Percentiles rank a stretch among this genome's conserved stretches.
Conservation (phyloP, 352 stramenopile genomes). For the Ophiocytium majus region DNA sequence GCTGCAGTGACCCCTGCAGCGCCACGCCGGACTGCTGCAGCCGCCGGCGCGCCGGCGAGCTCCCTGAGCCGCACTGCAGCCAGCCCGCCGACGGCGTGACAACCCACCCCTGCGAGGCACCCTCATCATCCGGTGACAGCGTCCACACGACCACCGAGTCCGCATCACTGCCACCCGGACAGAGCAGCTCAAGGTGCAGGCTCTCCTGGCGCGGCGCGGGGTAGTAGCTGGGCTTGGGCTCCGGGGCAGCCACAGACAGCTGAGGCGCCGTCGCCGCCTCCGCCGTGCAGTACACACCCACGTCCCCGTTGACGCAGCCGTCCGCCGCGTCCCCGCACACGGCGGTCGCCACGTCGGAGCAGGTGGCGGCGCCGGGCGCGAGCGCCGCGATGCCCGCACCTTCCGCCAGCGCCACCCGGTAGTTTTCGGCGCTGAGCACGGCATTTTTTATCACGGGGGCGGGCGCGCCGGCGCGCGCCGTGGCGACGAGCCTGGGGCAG, state of each 20-base stretch:
- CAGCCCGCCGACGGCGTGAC: too few relatives aligned
- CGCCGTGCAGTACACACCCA: conserved; percentile 30
- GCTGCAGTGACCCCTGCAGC: too few relatives aligned
- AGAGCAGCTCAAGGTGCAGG: neutral
- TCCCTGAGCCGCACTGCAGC: neutral
- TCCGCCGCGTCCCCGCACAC: neutral
- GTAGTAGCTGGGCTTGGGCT: neutral
- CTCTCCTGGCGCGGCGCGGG: neutral
- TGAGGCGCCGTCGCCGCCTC: too few relatives aligned
- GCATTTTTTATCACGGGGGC: neutral
- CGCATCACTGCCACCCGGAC: neutral
- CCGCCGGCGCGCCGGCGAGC: too few relatives aligned
- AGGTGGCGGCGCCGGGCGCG: neutral
- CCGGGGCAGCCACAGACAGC: neutral
- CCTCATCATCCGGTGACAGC: neutral
- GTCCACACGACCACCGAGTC: neutral
- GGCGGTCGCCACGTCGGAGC: neutral
- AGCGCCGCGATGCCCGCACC: neutral
- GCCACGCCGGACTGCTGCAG: neutral
- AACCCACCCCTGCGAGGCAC: neutral
- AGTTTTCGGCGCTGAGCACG: neutral
- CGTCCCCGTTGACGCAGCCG: conserved; percentile 26
- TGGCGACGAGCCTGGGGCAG: neutral
- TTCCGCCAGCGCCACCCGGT: neutral
- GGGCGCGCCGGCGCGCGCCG: too few relatives aligned